Evolutionary conservation across 306 rosid species (phyloP), one percentile per base, ranked within the genome.

Genomic region (Aeschynomene evenia): DNA sequence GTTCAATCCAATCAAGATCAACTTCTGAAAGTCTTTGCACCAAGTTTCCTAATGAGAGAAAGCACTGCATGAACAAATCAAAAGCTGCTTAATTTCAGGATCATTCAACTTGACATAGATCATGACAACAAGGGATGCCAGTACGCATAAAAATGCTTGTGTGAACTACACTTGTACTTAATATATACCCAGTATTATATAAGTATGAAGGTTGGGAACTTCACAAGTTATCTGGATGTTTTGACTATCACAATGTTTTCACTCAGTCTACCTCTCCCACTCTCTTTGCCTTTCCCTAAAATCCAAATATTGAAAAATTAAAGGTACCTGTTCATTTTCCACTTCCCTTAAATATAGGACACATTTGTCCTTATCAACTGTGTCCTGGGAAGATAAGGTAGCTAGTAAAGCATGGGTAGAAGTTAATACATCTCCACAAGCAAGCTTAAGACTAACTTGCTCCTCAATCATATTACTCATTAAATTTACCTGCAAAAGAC

Each of bases 1-100:
- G 98, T 63, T 91, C 96, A 84, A 71, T 81, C 97, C 98, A 93
- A 74, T 93, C 91, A 60, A 85, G 91, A 79, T 85, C 87, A 76
- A 65, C 74, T 80, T 85, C 85, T 65, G 94, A 84, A 68, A 90
- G 80, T 71, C 67, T 84, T 64, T 75, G 84, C 76, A 89, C 79
- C 72, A 86, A n/a, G 22, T 82, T 81, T 76, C 93, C 83, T 28
- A 92, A 81, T 50, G 61, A 81, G 39, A 69, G 70, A 75, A 88
- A 82, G 79, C 84, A 73, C 98, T 93, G 90, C 73, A 78, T 21
- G 20, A 64, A 66, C 28, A 65, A 50, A 57, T 28, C 34, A 45
- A 74, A 14, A 68, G 54, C 59, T 26, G 22, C 7, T 77, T 62
- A 62, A 58, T 46, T 21, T 70, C 52, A 37, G 14, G 5, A 73